Percentiles rank a stretch among this genome's conserved stretches.
Evolutionary conservation across 208 protist genomes (phyloP).

Genomic region (Willaertia magna): DNA sequence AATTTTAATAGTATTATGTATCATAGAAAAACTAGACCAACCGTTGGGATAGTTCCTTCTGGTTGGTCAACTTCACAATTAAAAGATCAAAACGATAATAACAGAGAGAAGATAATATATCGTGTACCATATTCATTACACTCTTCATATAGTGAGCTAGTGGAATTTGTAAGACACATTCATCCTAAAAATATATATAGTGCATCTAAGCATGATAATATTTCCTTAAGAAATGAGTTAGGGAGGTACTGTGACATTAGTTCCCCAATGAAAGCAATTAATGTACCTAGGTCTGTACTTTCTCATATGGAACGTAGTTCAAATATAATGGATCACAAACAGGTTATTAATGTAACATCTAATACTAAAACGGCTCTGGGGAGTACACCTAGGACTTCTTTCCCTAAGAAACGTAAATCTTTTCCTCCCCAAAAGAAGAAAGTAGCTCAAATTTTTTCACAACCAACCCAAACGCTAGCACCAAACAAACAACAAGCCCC

Average conservation of each 20-base stretch:
- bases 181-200: slow-evolving; percentile 2
- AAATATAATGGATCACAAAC: background rate
- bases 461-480: background rate
- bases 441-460: background rate
- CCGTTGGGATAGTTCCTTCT: slow-evolving; percentile 1
- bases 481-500: background rate
- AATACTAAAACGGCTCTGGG: background rate
- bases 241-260: background rate
- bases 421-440: background rate
- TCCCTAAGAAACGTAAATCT: background rate
- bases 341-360: background rate
- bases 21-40: background rate
- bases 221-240: background rate
- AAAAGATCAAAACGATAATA: background rate
- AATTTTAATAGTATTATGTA: background rate
- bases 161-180: background rate
- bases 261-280: background rate
- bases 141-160: slow-evolving; percentile 7
- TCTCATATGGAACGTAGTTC: background rate
- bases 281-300: background rate
- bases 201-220: slow-evolving; percentile 3
- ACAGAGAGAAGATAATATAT: background rate
- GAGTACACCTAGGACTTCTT: too few species aligned
- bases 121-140: slow-evolving; percentile 11
- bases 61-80: background rate